Conservation (phyloP, 345 rosid species). For the Citropsis articulata region DNA sequence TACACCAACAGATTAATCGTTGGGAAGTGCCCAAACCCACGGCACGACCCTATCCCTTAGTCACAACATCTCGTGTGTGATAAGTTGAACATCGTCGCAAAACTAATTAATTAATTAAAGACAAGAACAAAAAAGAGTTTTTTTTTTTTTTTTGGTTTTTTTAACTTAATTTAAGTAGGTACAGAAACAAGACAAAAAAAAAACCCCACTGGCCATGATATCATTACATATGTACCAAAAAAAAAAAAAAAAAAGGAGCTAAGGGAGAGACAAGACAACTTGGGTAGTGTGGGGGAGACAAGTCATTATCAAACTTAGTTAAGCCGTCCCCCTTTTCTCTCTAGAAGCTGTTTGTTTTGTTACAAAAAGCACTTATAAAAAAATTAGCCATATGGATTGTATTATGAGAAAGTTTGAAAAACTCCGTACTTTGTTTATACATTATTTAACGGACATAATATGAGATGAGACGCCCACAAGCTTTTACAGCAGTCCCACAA, state of each 20-base stretch:
- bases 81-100: background rate
- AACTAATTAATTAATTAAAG: too few relatives aligned
- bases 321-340: background rate
- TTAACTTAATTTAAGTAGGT: too few relatives aligned
- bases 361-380: background rate
- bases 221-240: background rate
- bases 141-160: too few relatives aligned
- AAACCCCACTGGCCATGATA: background rate
- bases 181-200: background rate
- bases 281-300: background rate
- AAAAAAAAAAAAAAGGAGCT: background rate
- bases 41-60: background rate
- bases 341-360: background rate
- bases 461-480: slow-evolving; percentile 6
- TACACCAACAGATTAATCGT: too few relatives aligned
- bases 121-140: too few relatives aligned
- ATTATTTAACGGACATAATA: background rate
- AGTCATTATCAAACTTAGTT: slow-evolving; percentile 18
- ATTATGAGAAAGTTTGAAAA: slow-evolving; percentile 1
- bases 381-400: background rate
- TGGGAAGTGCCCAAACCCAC: too few relatives aligned
- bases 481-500: slow-evolving; percentile 30
- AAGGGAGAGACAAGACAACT: background rate
- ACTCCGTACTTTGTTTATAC: background rate
- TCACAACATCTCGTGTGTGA: background rate